Evolutionary conservation across 1,284 basidiomycete genomes (phyloP).

Genomic region (Austroboletus niveus): DNA sequence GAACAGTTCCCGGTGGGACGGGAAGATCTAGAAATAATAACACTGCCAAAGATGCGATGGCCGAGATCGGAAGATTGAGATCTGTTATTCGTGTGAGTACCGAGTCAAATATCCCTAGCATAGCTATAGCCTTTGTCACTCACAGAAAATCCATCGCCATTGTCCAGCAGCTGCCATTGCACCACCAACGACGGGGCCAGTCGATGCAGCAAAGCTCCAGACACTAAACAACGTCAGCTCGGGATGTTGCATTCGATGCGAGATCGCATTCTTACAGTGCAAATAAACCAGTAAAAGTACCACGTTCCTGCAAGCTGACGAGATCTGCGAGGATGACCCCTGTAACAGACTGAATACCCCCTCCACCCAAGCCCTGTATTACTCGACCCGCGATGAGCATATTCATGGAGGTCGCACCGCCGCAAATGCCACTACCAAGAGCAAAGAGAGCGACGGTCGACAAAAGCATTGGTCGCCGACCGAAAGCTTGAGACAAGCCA

Average conservation of each 20-base stretch:
- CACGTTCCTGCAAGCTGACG: slow-evolving; percentile 34
- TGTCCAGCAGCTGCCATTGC: slow-evolving; percentile 32
- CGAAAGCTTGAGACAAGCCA: slow-evolving; percentile 29
- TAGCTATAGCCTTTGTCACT: background rate
- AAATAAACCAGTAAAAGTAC: slow-evolving; percentile 33
- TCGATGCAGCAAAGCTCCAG: slow-evolving; percentile 11
- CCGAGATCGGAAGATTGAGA: slow-evolving; percentile 5
- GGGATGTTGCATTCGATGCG: background rate
- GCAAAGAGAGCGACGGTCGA: slow-evolving; percentile 25
- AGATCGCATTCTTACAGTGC: slow-evolving; percentile 9
- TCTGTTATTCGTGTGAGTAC: background rate
- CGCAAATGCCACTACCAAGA: slow-evolving; percentile 6
- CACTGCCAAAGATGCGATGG: background rate
- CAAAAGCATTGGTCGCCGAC: slow-evolving; percentile 32
- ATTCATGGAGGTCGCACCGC: slow-evolving; percentile 29
- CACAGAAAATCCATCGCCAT: slow-evolving; percentile 43
- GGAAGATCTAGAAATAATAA: slow-evolving; percentile 2
- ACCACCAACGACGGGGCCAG: slow-evolving; percentile 37
- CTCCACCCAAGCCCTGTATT: slow-evolving; percentile 38
- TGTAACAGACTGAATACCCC: slow-evolving; percentile 36
- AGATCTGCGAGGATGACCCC: slow-evolving; percentile 28
- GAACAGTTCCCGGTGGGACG: background rate
- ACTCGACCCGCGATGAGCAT: slow-evolving; percentile 38
- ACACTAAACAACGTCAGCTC: no score
- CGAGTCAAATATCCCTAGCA: background rate